Conservation (phyloP, 177 flowering plant genomes). For the Vitis hybrid region DNA sequence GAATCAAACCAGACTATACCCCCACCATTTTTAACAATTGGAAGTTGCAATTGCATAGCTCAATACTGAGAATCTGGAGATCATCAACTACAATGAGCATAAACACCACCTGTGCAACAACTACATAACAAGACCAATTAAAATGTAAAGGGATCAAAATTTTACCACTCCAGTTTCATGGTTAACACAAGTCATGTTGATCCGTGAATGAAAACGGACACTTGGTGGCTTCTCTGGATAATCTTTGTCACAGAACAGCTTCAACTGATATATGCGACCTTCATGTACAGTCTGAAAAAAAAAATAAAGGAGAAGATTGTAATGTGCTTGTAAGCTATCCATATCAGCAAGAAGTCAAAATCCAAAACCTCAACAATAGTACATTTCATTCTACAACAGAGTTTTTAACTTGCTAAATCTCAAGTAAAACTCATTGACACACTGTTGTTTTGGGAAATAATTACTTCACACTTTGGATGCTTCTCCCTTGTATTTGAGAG, state of each 20-base stretch:
- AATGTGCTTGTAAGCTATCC: not conserved
- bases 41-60: not conserved
- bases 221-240: constrained; percentile 86
- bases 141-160: not conserved
- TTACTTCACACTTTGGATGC: not conserved
- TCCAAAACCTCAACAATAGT: too few relatives aligned
- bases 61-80: not conserved
- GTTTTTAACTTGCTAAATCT: not conserved
- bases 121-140: not conserved
- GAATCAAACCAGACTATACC: not conserved
- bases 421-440: not conserved
- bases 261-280: constrained; percentile 88
- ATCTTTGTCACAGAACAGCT: constrained; percentile 84
- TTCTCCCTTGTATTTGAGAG: not conserved
- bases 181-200: constrained; percentile 83
- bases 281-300: constrained; percentile 74
- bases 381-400: too few relatives aligned
- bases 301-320: not conserved
- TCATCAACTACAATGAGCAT: constrained; percentile 3
- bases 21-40: not conserved
- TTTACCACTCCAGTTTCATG: constrained; percentile 86
- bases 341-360: not conserved
- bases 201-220: constrained; percentile 77
- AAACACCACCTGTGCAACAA: not conserved
- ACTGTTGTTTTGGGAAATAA: not conserved